These are phyloP conservation scores for Buxus sempervirens DNA, from an alignment of 164 flowering plant species.

Conservation along the genomic window DNA sequence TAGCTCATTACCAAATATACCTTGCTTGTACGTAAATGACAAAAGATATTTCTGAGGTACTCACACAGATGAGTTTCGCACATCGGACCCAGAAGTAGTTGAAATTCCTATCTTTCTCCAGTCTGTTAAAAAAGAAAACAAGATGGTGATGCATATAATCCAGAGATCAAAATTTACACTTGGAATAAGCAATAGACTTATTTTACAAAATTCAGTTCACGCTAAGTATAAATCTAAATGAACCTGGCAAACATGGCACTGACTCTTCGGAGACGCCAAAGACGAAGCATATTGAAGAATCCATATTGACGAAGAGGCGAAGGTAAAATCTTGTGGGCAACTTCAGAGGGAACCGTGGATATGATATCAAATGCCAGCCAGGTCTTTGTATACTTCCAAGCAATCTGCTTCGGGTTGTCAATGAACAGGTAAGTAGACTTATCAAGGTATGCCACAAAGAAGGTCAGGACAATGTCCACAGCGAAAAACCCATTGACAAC, in stretches of 20 bases:
- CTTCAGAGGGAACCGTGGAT: slow-evolving; percentile 84
- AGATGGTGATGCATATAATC: slow-evolving; percentile 8
- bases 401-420: slow-evolving; percentile 64
- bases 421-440: slow-evolving; percentile 55
- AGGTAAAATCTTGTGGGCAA: slow-evolving; percentile 54
- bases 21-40: background rate
- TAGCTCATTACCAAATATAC: slow-evolving; percentile 2
- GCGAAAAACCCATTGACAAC: slow-evolving; percentile 91
- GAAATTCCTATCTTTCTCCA: slow-evolving; percentile 87
- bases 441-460: slow-evolving; percentile 89
- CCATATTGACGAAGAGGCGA: slow-evolving; percentile 48
- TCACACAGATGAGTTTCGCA: slow-evolving; percentile 81
- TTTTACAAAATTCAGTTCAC: too few species aligned
- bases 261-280: slow-evolving; percentile 97
- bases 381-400: slow-evolving; percentile 60
- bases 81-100: slow-evolving; percentile 89
- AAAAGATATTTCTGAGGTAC: slow-evolving; percentile 22
- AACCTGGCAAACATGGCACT: slow-evolving; percentile 83
- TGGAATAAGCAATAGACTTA: too few species aligned
- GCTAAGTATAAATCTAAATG: background rate
- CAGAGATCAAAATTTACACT: too few species aligned
- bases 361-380: slow-evolving; percentile 83
- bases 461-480: slow-evolving; percentile 73
- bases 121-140: slow-evolving; percentile 35
- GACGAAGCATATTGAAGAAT: slow-evolving; percentile 89